Percentiles rank a stretch among this genome's conserved stretches.
Evolutionary conservation across 768 basidiomycete genomes (phyloP).

Genomic region (Porphyrellus cyaneotinctus): DNA sequence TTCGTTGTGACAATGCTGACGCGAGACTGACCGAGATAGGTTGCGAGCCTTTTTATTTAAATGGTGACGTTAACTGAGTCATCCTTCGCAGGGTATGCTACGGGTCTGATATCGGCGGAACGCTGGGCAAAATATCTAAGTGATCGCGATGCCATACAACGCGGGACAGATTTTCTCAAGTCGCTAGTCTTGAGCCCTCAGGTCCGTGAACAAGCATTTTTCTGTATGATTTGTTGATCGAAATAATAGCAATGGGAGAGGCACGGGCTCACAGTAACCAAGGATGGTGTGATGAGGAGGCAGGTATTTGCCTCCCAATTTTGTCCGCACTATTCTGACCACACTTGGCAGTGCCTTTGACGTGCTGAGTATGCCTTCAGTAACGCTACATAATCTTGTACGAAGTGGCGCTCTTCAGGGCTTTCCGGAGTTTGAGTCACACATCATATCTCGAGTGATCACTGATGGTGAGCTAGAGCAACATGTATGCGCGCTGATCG

Average conservation of each 20-base stretch:
- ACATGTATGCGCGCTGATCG: background rate
- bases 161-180: conserved; percentile 34
- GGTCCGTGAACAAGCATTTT: conserved; percentile 18
- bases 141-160: conserved; percentile 33
- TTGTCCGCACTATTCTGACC: background rate
- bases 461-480: conserved; percentile 56
- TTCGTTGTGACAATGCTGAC: conserved; percentile 89
- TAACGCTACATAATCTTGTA: conserved; percentile 43
- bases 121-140: conserved; percentile 41
- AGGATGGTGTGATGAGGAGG: conserved; percentile 46
- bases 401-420: conserved; percentile 38
- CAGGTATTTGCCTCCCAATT: conserved; percentile 10
- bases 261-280: conserved; percentile 38
- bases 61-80: background rate
- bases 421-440: conserved; percentile 46
- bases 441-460: conserved; percentile 55
- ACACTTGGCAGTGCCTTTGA: conserved; percentile 60
- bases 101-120: conserved; percentile 40
- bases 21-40: conserved; percentile 75
- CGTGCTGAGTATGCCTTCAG: conserved; percentile 56
- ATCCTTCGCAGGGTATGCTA: conserved; percentile 32
- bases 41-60: conserved; percentile 19
- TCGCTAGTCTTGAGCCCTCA: conserved; percentile 39
- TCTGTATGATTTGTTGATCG: background rate
- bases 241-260: conserved; percentile 38